Percentiles rank a stretch among this genome's conserved stretches.
These are phyloP conservation scores for Ilyonectria sp. DNA, from an alignment of 2,329 filamentous ascomycete genomes.

Conservation along the genomic window DNA sequence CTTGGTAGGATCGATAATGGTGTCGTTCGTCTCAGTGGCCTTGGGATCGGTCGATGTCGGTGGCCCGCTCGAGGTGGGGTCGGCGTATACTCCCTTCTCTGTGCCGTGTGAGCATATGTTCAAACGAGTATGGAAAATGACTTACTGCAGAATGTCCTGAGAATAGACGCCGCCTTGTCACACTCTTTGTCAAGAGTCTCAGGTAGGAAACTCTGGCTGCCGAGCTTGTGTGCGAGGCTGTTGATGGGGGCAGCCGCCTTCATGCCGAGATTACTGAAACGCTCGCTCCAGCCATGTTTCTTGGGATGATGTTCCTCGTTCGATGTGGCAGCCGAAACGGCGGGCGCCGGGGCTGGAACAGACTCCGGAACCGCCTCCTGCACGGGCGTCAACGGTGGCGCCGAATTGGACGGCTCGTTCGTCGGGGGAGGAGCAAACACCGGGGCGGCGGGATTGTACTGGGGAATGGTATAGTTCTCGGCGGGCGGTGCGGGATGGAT, in stretches of 20 bases:
- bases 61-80: conserved; percentile 48
- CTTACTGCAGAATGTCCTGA: conserved; percentile 89
- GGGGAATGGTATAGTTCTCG: conserved; percentile 47
- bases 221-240: conserved; percentile 84
- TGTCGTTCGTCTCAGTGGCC: conserved; percentile 46
- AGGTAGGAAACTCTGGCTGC: conserved; percentile 89
- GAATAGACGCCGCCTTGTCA: conserved; percentile 89
- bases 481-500: conserved; percentile 24
- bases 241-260: conserved; percentile 82
- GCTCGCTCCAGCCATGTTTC: conserved; percentile 50
- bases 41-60: conserved; percentile 52
- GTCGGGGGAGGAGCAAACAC: conserved; percentile 50
- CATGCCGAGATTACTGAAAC: conserved; percentile 51
- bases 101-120: conserved; percentile 21
- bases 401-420: conserved; percentile 22
- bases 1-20: conserved; percentile 52
- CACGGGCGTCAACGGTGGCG: conserved; percentile 1
- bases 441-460: conserved; percentile 51
- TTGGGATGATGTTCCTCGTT: conserved; percentile 33
- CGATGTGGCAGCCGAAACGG: conserved; percentile 6
- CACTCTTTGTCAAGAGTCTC: conserved; percentile 89
- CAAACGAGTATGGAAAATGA: conserved; percentile 1
- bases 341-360: conserved; percentile 26
- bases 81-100: conserved; percentile 69
- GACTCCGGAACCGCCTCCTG: conserved; percentile 10